Evolutionary conservation across 371 early-diverging fungal genomes (phyloP).

Genomic region (Dichotomocladium elegans): DNA sequence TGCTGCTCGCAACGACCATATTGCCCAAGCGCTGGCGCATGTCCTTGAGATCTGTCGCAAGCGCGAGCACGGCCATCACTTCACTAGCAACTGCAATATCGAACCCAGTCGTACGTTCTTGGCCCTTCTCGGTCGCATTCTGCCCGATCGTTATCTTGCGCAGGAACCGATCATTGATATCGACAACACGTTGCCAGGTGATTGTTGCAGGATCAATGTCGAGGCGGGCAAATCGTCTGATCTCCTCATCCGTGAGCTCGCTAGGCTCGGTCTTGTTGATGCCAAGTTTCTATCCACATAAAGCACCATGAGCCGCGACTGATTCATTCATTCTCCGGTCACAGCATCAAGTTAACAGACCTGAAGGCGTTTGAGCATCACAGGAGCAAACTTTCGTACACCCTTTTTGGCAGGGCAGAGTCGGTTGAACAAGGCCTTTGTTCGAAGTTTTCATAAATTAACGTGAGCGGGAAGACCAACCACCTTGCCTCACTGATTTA

Average conservation of each 20-base stretch:
- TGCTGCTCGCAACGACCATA: slow-evolving; percentile 91
- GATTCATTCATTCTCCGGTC: too few species aligned
- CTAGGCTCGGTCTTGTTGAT: slow-evolving; percentile 77
- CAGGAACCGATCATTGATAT: slow-evolving; percentile 94
- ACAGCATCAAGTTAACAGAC: slow-evolving; percentile 14
- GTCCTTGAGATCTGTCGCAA: slow-evolving; percentile 83
- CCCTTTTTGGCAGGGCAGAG: slow-evolving; percentile 89
- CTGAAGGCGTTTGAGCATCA: slow-evolving; percentile 81
- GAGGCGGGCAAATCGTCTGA: slow-evolving; percentile 75
- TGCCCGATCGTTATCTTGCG: slow-evolving; percentile 87
- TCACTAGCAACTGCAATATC: slow-evolving; percentile 97
- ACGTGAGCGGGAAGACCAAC: slow-evolving; percentile 12
- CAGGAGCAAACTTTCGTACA: slow-evolving; percentile 70
- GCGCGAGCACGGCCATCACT: slow-evolving; percentile 95
- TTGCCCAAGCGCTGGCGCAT: slow-evolving; percentile 90
- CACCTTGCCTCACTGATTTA: too few species aligned
- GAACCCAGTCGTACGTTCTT: slow-evolving; percentile 85
- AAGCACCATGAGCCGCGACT: too few species aligned
- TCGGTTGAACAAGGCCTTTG: slow-evolving; percentile 76
- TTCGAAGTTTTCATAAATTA: slow-evolving; percentile 14
- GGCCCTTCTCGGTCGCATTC: slow-evolving; percentile 83
- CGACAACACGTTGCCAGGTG: slow-evolving; percentile 94
- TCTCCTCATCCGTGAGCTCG: slow-evolving; percentile 78
- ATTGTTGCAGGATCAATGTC: slow-evolving; percentile 91
- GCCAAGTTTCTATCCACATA: slow-evolving; percentile 57